These are phyloP conservation scores for Nemania abortiva DNA, from an alignment of 2,329 filamentous ascomycete genomes.

Conservation along the genomic window DNA sequence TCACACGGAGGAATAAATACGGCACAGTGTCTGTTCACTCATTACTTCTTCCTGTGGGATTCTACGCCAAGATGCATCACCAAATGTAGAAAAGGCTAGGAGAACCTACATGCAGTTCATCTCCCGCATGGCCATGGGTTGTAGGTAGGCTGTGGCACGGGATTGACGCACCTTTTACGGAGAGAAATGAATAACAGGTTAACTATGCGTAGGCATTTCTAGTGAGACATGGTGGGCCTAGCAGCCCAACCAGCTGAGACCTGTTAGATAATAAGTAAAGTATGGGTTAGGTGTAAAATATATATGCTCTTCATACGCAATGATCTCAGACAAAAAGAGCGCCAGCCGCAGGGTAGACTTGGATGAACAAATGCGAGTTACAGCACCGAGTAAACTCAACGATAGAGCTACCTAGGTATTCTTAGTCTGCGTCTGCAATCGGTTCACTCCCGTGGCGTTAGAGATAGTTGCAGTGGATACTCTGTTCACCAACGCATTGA, in stretches of 20 bases:
- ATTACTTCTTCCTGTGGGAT: background rate
- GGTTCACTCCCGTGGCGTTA: no score
- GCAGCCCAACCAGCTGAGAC: background rate
- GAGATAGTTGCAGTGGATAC: no score
- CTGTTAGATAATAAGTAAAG: background rate
- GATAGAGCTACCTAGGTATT: no score
- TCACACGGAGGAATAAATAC: background rate
- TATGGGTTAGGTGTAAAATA: background rate
- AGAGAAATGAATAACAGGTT: background rate
- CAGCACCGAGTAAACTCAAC: no score
- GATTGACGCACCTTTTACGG: background rate
- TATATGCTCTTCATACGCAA: slow-evolving; percentile 8
- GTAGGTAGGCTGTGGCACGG: no score
- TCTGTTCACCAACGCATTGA: no score
- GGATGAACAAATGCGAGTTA: no score
- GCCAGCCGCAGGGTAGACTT: no score
- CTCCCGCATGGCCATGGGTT: no score
- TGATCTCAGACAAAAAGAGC: no score
- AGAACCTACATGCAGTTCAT: slow-evolving; percentile 3
- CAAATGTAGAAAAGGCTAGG: slow-evolving; percentile 10
- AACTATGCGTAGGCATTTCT: background rate
- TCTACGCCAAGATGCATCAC: slow-evolving; percentile 7
- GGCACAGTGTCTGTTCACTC: background rate
- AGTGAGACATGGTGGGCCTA: background rate
- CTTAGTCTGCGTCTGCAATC: no score